phyloP scores from a whole-genome alignment of 2,329 filamentous ascomycete genomes.

The Aspergillus tubingensis region DNA sequence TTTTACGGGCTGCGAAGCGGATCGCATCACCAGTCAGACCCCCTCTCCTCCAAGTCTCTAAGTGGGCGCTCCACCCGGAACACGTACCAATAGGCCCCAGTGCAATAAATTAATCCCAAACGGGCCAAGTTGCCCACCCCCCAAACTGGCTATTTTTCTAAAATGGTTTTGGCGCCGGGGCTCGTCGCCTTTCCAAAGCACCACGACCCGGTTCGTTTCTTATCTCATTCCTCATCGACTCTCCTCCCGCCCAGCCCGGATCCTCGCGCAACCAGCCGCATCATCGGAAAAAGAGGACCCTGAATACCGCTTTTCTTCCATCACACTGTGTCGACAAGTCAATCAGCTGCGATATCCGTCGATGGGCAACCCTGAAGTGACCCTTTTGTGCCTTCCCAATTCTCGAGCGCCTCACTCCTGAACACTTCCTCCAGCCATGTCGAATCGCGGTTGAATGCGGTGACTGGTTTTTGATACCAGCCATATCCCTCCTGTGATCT shows the following conservation, averaged over 20 bases:
- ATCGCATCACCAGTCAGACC: neutral
- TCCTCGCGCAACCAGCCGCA: neutral
- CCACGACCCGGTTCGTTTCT: constrained; percentile 2
- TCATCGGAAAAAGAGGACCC: neutral
- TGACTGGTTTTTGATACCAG: constrained; percentile 3
- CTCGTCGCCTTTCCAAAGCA: neutral
- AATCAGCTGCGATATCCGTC: neutral
- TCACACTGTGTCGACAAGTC: neutral
- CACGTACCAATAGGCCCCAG: constrained; percentile 1
- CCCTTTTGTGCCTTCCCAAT: neutral
- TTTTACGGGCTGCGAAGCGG: neutral
- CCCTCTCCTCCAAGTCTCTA: neutral
- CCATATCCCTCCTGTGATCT: neutral
- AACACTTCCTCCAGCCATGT: constrained; percentile 2
- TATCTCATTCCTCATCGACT: constrained; percentile 1
- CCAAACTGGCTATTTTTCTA: neutral
- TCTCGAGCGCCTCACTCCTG: neutral
- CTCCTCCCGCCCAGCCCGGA: neutral
- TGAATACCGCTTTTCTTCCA: neutral
- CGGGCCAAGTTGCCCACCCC: constrained; percentile 2
- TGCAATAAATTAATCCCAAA: constrained; percentile 2
- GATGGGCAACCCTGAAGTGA: neutral
- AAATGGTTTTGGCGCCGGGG: constrained; percentile 6
- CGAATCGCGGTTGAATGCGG: neutral
- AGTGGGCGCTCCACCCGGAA: neutral